A percentile compares a stretch with the other conserved stretches of the same genome.
Evolutionary conservation across 2,329 filamentous ascomycete genomes (phyloP).

Genomic region (Dothidotthia symphoricarpi): DNA sequence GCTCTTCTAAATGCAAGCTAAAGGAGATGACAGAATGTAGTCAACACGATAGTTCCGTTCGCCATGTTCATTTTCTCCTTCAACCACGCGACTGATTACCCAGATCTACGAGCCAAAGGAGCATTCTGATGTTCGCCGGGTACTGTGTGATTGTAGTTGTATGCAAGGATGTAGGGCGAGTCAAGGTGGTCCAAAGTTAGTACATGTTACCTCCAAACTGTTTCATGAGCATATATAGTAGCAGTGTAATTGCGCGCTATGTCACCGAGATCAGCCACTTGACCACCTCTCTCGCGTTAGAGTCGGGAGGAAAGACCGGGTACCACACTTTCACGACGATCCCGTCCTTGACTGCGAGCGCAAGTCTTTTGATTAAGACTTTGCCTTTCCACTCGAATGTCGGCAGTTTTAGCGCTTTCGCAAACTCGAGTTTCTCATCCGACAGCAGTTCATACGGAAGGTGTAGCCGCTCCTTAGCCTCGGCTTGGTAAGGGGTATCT

Average conservation of each 20-base stretch:
- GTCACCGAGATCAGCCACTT: constrained; percentile 32
- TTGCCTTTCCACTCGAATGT: constrained; percentile 43
- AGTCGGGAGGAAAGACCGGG: constrained; percentile 45
- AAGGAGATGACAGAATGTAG: constrained; percentile 3
- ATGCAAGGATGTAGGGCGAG: too few species aligned
- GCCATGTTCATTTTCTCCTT: too few species aligned
- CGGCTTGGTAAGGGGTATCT: constrained; percentile 42
- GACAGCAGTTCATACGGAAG: constrained; percentile 45
- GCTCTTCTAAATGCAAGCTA: constrained; percentile 4
- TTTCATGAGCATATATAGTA: constrained; percentile 18
- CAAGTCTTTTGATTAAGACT: constrained; percentile 41
- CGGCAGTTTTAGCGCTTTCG: constrained; percentile 37
- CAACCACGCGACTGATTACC: too few species aligned
- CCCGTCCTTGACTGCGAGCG: constrained; percentile 42
- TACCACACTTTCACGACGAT: constrained; percentile 45
- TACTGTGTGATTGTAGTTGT: too few species aligned
- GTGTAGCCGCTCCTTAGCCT: constrained; percentile 40
- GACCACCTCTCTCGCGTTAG: constrained; percentile 42
- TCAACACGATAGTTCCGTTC: too few species aligned
- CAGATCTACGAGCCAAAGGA: too few species aligned
- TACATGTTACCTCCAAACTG: constrained; percentile 16
- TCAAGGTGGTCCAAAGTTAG: constrained; percentile 17
- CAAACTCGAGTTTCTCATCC: constrained; percentile 41
- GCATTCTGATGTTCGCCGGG: too few species aligned
- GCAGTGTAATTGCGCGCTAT: constrained; percentile 22